Base-by-base conservation (phyloP, 1,284 basidiomycete genomes). In the Erythrobasidium hasegawianum region DNA sequence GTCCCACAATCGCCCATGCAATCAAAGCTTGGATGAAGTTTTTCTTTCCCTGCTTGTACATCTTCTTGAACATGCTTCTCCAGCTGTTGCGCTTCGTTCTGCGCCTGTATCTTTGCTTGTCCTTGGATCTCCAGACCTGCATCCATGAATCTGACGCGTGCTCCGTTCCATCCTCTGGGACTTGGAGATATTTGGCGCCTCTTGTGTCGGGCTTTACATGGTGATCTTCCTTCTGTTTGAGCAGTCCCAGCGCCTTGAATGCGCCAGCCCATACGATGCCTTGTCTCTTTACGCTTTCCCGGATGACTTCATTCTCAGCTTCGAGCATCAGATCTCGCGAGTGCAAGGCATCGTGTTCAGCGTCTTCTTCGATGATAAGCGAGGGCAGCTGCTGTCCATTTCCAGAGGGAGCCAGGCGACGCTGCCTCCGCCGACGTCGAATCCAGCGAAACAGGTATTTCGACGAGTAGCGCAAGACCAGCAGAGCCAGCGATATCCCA, bases 221-320 rank as follows among this genome's bases (percentile, higher is more conserved):
- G 33, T 49, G 59, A 11, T 65, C 49, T 14, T 65, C 56, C 9
- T 45, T 59, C 16, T 66, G 69, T 4, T 69, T 66, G 8, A 55
- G 43, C 59, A 38, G 64, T 33, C 10, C 43, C 39, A 61, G 29
- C n/a, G 54, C 58, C 11, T 22, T 58, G 2, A 55, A 59, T 1
- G 47, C 55, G 29, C 69, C 70, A 3, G 68, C 54, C 58, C 59
- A 65, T 18, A 61, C 70, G 16, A 69, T 68, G 7, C 64, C 62
- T 57, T 70, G 62, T 16, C 60, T 39, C 39, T 64, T 52, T 18
- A 70, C 70, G 22, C 59, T 64, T 2, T 43, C 54, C 20, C 68
- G 33, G 26, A 71, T 70, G 11, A 71, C 70, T 39, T 68, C 66
- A 58, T 71, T 70, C 55, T 71, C 70, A 16, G 70, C 70, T 47